Evolutionary conservation across 1,284 basidiomycete genomes (phyloP), one percentile per base, ranked within the genome.

Genomic region (Trametes pubescens): DNA sequence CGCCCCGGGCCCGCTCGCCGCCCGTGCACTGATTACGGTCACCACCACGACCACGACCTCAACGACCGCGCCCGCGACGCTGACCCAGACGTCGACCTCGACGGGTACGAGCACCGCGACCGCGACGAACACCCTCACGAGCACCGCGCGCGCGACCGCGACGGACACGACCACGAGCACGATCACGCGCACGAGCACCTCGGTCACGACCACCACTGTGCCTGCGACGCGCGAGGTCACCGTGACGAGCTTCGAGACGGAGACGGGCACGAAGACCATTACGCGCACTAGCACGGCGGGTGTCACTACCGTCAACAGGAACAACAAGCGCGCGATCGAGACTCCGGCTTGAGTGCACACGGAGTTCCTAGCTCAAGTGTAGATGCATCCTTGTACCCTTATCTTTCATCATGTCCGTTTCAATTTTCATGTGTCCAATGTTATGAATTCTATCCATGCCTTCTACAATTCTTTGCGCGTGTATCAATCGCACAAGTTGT

Each of bases 251-350:
- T 51, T 53, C 34, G 52, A 48, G 37, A 43, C 47, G 32, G 18
- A 34, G 34, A 56, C 54, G 0, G 38, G 14, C 0, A 62, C 60
- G 11, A 16, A 40, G 11, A 62, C 54, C 3, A 6, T 40, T 0
- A 56, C 53, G 16, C n/a, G 21, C 22, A 61, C 60, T 16, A 51
- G 40, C 53, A 61, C 60, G n/a, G 59, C 46, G 13, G 57, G 57
- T 4, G 57, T 35, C 49, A 59, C 57, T 5, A 46, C 51, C 8
- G 57, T 59, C 3, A 59, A 52, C 40, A 40, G 57, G 11, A 16
- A 32, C 14, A 44, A 52, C 1, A 14, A 10, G n/a, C n/a, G 59
- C 3, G 59, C 59, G 1, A 0, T 54, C 2, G 26, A 48, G 44
- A 60, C 59, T 16, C 51, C 38, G 0, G 52, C 52, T 32, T 32